These are phyloP conservation scores for Blastobotrys niveus DNA, from an alignment of 1,139 yeast genomes.

Conservation along the genomic window DNA sequence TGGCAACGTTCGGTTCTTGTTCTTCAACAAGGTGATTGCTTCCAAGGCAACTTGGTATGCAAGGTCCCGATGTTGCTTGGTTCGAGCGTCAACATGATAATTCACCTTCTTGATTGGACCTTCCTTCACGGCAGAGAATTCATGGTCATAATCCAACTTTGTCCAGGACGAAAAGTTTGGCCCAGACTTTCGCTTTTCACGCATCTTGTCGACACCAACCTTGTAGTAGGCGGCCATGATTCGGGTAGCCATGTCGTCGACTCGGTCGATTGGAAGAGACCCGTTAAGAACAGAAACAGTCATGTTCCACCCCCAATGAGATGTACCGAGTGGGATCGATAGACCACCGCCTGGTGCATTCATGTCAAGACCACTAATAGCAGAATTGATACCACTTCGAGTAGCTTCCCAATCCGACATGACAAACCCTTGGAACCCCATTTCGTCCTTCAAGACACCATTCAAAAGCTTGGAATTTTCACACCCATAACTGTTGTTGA, in stretches of 20 bases:
- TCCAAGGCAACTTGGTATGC: slow-evolving; percentile 55
- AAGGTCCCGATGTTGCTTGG: slow-evolving; percentile 44
- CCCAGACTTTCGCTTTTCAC: slow-evolving; percentile 30
- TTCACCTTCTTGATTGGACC: slow-evolving; percentile 53
- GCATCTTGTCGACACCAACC: slow-evolving; percentile 27
- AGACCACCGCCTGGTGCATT: slow-evolving; percentile 60
- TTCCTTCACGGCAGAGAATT: slow-evolving; percentile 47
- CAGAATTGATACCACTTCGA: slow-evolving; percentile 52
- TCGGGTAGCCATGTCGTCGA: slow-evolving; percentile 59
- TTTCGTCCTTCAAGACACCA: slow-evolving; percentile 52
- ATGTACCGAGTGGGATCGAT: slow-evolving; percentile 50
- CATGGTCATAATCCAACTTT: slow-evolving; percentile 47
- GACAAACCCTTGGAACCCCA: slow-evolving; percentile 64
- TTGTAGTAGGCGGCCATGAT: slow-evolving; percentile 53
- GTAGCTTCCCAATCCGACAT: slow-evolving; percentile 65
- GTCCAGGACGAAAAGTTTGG: slow-evolving; percentile 60
- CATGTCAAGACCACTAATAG: slow-evolving; percentile 60
- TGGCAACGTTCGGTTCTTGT: slow-evolving; percentile 48
- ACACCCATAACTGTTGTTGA: slow-evolving; percentile 56
- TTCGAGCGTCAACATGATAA: slow-evolving; percentile 51
- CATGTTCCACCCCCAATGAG: slow-evolving; percentile 54
- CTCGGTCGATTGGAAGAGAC: slow-evolving; percentile 49
- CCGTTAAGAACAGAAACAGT: slow-evolving; percentile 53
- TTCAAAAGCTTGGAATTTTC: slow-evolving; percentile 56
- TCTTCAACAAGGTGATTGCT: slow-evolving; percentile 51